Base-by-base conservation (phyloP, 192 early-diverging fungal species). In the Coemansia sp. region DNA sequence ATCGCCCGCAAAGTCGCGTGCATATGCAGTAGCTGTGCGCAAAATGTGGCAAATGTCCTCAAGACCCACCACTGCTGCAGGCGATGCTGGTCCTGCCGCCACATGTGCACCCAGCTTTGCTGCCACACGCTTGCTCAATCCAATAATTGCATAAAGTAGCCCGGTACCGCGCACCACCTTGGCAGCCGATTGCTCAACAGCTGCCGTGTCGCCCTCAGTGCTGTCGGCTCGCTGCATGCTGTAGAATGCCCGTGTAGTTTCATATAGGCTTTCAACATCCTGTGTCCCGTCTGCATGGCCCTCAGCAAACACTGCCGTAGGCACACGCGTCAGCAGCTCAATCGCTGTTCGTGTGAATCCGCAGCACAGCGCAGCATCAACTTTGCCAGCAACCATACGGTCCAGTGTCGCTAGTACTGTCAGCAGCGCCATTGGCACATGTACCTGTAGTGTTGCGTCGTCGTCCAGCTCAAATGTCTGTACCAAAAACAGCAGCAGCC, bases 371-470 rank as follows among this genome's bases (percentile, higher is more conserved):
- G 45, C 35, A 1, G 48, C 18, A 11, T 8, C 18, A 1, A 39
- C 22, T 8, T 45, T 51, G 64, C 24, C 55, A 29, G 43, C 54
- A 68, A 63, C 24, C 72, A 35, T 14, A 8, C 61, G 54, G 13
- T 81, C 69, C 4, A 73, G 63, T 2, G 64, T 43, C 4, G 73
- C 66, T 12, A 91, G 62, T 11, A 90, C 56, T 6, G 82, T 78
- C 26, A 86, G 79, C 54, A 93, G 56, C 20, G 92, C 85, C 67
- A 94, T 80, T 0, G 94, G 93, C 2, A 94, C 58, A 66, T 97
- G 94, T 43, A 95, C 82, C 24, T 88, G 88, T 51, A 86, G 82
- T 29, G 87, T 87, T 26, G 95, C 93, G 13, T 95, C 93, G 37
- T 94, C 93, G 43, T 85, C 85, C 43, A 92, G 75, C 62, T 89